Percentiles rank a stretch among this genome's conserved stretches.
phyloP scores from a whole-genome alignment of 306 rosid genomes.

The Lathyrus aphaca region DNA sequence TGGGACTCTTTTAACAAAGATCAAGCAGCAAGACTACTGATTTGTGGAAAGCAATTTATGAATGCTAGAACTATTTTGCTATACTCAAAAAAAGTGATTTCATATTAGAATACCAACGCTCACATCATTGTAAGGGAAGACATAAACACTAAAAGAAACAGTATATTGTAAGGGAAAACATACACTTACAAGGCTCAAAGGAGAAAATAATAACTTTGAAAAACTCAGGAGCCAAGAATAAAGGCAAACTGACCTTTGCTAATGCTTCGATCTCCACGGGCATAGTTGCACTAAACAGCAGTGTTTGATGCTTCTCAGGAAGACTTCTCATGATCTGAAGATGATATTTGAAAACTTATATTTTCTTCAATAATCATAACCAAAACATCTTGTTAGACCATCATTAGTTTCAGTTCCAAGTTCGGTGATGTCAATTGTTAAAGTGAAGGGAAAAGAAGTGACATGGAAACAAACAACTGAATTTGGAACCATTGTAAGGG shows the following conservation, averaged over 20 bases:
- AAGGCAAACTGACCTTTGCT: constrained; percentile 60
- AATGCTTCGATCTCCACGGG: constrained; percentile 86
- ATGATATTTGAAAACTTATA: constrained; percentile 33
- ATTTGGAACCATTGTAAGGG: constrained; percentile 31
- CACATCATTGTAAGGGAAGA: background rate
- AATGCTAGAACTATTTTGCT: constrained; percentile 5
- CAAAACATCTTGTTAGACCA: constrained; percentile 25
- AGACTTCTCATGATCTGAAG: constrained; percentile 76
- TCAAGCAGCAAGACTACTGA: constrained; percentile 20
- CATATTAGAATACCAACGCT: constrained; percentile 4
- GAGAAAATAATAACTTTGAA: constrained; percentile 6
- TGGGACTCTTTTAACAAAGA: background rate
- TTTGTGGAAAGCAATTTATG: constrained; percentile 18
- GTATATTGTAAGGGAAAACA: too few species aligned
- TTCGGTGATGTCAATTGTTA: constrained; percentile 7
- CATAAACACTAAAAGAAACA: too few species aligned
- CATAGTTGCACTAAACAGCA: constrained; percentile 90
- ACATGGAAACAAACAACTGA: constrained; percentile 33
- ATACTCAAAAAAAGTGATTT: constrained; percentile 30
- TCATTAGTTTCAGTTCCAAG: constrained; percentile 2
- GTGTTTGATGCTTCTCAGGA: constrained; percentile 83
- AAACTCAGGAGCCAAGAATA: constrained; percentile 2
- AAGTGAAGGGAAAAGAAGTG: constrained; percentile 9
- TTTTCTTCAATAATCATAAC: constrained; percentile 29
- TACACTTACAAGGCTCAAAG: constrained; percentile 21